Evolutionary conservation across 805 yeast species (phyloP), one percentile per base, ranked within the genome.

Genomic region (Millerozyma acaciae): DNA sequence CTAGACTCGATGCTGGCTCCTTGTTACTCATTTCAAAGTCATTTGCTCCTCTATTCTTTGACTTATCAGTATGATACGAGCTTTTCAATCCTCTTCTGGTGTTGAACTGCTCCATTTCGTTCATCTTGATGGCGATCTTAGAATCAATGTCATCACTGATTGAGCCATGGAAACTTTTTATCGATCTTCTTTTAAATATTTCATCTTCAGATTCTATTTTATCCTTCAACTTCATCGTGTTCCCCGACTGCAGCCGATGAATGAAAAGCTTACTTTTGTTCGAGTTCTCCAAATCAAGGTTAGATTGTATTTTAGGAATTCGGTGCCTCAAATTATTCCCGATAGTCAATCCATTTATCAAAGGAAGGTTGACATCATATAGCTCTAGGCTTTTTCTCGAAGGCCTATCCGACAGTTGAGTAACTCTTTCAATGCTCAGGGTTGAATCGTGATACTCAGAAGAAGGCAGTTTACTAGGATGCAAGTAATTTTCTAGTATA

Each of bases 271-370:
- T 39, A 13, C 44, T 43, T 3, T 25, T 21, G 15, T 38, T 33
- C 4, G n/a, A 10, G 4, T 32, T 8, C 6, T 24, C 37, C 10
- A 23, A 25, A 3, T 19, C 25, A 7, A 21, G 19, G 3, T 16
- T 24, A 9, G 12, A 28, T 25, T 23, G 28, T 25, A 10, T 6
- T 20, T 31, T 17, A 6, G 36, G 29, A 3, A 26, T 8, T 28
- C 59, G 31, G 32, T 55, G 55, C 10, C 50, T 30, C 21, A 50
- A 32, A 36, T 50, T 55, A 13, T 45, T 41, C 2, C 65, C 65
- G 7, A 60, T 35, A 1, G 61, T 60, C 16, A 61, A 40, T 0
- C 67, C 67, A 35, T 56, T 60, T 9, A 61, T 53, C 6, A 60
- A 30, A 2, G 67, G 67, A 13, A 62, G 54, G 30, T 42, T 43